Evolutionary conservation across 805 yeast species (phyloP).

Genomic region (Wickerhamomyces tratensis): DNA sequence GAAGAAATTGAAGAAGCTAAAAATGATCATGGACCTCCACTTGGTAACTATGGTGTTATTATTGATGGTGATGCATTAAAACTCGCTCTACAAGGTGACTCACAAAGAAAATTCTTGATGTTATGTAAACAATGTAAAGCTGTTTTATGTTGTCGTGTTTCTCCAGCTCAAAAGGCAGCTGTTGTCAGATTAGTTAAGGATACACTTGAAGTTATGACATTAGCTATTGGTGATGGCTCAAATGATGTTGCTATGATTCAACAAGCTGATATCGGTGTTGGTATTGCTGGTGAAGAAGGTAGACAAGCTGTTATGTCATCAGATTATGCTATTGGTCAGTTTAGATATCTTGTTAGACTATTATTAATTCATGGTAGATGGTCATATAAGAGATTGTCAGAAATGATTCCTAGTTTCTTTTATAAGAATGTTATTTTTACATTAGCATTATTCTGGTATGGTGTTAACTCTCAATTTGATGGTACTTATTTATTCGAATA

Average conservation of each 20-base stretch:
- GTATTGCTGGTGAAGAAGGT: conserved; percentile 90
- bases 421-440: conserved; percentile 73
- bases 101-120: conserved; percentile 50
- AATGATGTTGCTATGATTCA: conserved; percentile 90
- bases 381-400: conserved; percentile 75
- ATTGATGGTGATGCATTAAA: conserved; percentile 77
- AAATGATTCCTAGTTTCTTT: conserved; percentile 77
- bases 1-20: conserved; percentile 49
- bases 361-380: conserved; percentile 77
- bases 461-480: conserved; percentile 64
- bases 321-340: conserved; percentile 80
- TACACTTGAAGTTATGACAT: conserved; percentile 68
- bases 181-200: conserved; percentile 74
- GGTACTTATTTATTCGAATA: conserved; percentile 74
- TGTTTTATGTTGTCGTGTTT: conserved; percentile 79
- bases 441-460: conserved; percentile 71
- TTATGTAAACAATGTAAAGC: conserved; percentile 75
- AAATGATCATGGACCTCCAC: conserved; percentile 54
- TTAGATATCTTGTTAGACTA: conserved; percentile 58
- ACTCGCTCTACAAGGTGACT: conserved; percentile 35
- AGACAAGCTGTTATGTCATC: conserved; percentile 85
- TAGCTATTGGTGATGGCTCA: conserved; percentile 85
- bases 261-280: conserved; percentile 81
- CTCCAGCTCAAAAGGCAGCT: conserved; percentile 83
- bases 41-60: conserved; percentile 56